phyloP scores from a whole-genome alignment of 2,329 filamentous ascomycete genomes.

The Ascochyta pisi region DNA sequence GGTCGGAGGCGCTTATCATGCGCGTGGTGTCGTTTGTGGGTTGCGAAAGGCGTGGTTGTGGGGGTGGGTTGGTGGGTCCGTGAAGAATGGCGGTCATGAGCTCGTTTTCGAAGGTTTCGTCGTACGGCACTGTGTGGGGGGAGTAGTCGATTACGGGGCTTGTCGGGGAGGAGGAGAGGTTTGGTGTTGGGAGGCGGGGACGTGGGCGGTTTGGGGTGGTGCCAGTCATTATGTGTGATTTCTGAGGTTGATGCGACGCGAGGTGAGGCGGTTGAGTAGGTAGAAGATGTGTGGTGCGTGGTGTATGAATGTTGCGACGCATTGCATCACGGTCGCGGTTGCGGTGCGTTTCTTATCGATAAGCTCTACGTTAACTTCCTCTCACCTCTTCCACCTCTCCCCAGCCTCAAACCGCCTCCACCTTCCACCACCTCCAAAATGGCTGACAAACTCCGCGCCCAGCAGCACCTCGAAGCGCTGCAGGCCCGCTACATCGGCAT shows the following conservation, averaged over 20 bases:
- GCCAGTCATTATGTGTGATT: constrained; percentile 22
- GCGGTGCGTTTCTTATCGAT: constrained; percentile 9
- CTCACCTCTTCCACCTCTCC: neutral
- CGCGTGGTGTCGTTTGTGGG: constrained; percentile 25
- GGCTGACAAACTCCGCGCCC: constrained; percentile 97
- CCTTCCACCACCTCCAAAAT: constrained; percentile 26
- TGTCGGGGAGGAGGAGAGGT: constrained; percentile 36
- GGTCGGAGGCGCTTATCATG: constrained; percentile 39
- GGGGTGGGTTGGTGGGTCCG: constrained; percentile 29
- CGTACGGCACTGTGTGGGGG: constrained; percentile 53
- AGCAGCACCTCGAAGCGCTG: constrained; percentile 96
- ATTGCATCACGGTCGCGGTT: neutral
- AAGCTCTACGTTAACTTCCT: neutral
- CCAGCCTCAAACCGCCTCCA: neutral
- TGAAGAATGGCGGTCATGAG: constrained; percentile 51
- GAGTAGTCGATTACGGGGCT: constrained; percentile 50
- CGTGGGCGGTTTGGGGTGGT: constrained; percentile 24
- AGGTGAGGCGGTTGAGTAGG: neutral
- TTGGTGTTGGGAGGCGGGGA: constrained; percentile 44
- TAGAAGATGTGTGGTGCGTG: neutral
- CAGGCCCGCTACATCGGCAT: constrained; percentile 97
- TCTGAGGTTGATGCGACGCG: neutral
- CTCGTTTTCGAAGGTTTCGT: constrained; percentile 53
- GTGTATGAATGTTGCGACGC: constrained; percentile 5
- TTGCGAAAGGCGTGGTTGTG: constrained; percentile 20